Evolutionary conservation across 225 moss, liverwort and hornwort species (phyloP).

Genomic region (Marchantia polymorpha): DNA sequence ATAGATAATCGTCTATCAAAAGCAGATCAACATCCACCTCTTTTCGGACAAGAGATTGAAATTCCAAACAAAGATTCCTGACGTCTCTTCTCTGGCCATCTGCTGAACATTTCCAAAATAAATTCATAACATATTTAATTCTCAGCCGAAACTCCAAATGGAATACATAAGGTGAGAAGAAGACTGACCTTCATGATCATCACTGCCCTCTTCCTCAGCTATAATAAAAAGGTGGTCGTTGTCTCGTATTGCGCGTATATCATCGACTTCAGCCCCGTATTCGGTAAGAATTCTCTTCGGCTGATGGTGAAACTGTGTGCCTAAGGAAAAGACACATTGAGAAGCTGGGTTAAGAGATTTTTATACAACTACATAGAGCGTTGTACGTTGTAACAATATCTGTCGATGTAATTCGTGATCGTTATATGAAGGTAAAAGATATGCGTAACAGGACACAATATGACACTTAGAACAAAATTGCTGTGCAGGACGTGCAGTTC

Average conservation of each 20-base stretch:
- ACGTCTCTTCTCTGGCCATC: too few relatives aligned
- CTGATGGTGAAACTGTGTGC: slow-evolving; percentile 47
- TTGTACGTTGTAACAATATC: not conserved
- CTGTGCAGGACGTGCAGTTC: not conserved
- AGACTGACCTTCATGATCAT: slow-evolving; percentile 20
- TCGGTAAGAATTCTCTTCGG: slow-evolving; percentile 53
- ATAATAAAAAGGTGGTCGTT: slow-evolving; percentile 69
- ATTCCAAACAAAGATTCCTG: too few relatives aligned
- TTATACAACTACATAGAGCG: not conserved
- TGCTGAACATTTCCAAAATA: too few relatives aligned
- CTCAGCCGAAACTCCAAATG: not conserved
- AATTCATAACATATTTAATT: too few relatives aligned
- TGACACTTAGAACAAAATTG: not conserved
- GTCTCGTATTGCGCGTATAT: slow-evolving; percentile 59
- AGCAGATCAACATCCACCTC: not conserved
- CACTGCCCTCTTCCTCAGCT: slow-evolving; percentile 38
- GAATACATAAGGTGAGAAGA: not conserved
- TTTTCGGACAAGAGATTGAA: too few relatives aligned
- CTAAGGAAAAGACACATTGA: slow-evolving; percentile 26
- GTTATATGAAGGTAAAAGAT: not conserved
- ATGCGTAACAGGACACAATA: not conserved
- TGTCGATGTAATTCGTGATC: not conserved
- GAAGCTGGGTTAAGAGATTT: not conserved
- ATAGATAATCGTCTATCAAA: not conserved
- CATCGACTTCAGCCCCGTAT: slow-evolving; percentile 67